Evolutionary conservation across 1,284 basidiomycete species (phyloP).

Genomic region (Stereum hirsutum): DNA sequence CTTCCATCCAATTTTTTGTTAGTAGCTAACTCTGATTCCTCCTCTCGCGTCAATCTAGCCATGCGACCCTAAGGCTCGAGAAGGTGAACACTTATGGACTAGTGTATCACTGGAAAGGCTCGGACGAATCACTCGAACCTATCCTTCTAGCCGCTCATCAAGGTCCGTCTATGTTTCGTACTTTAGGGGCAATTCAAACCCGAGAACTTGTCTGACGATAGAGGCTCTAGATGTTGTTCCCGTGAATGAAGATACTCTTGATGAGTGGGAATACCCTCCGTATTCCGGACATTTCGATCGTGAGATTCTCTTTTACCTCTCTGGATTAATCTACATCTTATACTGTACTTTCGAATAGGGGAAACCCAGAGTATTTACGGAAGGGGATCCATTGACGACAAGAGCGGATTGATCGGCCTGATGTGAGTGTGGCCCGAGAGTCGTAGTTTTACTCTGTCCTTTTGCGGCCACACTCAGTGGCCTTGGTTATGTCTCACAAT

Average conservation of each 20-base stretch:
- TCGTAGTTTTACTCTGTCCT: neutral
- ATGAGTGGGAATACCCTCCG: constrained; percentile 37
- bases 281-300: constrained; percentile 28
- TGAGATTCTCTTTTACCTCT: constrained; percentile 3
- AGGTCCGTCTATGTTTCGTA: constrained; percentile 24
- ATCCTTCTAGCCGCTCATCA: constrained; percentile 62
- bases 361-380: constrained; percentile 56
- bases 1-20: neutral
- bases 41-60: constrained; percentile 22
- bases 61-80: constrained; percentile 38
- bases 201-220: neutral
- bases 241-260: constrained; percentile 40
- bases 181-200: neutral
- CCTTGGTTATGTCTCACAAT: too few relatives aligned
- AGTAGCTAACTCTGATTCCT: neutral
- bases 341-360: constrained; percentile 17
- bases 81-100: constrained; percentile 60
- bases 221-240: constrained; percentile 41
- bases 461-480: constrained; percentile 1
- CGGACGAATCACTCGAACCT: constrained; percentile 47
- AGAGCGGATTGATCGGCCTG: constrained; percentile 47
- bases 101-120: constrained; percentile 56
- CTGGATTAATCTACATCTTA: neutral
- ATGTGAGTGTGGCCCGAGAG: constrained; percentile 28
- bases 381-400: constrained; percentile 55